Percentiles rank a stretch among this genome's conserved stretches.
Conservation (phyloP, 1,139 yeast genomes). For the Saccharomycopsis phalli region DNA sequence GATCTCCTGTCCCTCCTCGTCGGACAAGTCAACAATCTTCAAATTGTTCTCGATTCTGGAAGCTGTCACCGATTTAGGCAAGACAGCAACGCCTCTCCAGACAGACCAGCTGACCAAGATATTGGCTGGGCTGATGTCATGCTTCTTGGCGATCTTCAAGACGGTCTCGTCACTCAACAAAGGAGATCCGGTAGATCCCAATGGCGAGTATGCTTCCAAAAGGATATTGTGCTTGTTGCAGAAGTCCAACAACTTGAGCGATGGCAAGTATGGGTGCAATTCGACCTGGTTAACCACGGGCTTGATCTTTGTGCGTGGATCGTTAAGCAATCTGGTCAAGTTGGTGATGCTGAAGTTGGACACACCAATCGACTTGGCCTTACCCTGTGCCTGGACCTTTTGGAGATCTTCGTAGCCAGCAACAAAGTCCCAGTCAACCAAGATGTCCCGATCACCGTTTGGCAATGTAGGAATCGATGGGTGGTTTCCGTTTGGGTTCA, state of each 20-base stretch:
- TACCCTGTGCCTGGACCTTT: constrained; percentile 31
- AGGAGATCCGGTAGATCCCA: constrained; percentile 50
- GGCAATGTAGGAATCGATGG: constrained; percentile 22
- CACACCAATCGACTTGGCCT: constrained; percentile 49
- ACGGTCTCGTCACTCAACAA: constrained; percentile 37
- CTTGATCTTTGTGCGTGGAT: constrained; percentile 31
- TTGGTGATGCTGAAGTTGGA: constrained; percentile 45
- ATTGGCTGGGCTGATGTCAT: constrained; percentile 36
- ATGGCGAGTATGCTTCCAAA: constrained; percentile 52
- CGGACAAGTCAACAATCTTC: constrained; percentile 20
- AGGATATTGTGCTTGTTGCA: constrained; percentile 37
- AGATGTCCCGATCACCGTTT: constrained; percentile 28
- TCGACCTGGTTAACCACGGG: constrained; percentile 55
- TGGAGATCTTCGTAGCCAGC: constrained; percentile 42
- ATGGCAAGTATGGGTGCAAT: constrained; percentile 51
- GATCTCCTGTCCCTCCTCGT: too few species aligned
- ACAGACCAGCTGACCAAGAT: constrained; percentile 47
- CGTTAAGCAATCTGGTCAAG: constrained; percentile 36
- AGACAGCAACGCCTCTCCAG: constrained; percentile 41
- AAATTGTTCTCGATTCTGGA: constrained; percentile 27
- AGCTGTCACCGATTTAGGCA: constrained; percentile 42
- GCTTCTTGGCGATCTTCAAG: constrained; percentile 36
- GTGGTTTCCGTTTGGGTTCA: constrained; percentile 5
- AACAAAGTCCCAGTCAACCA: constrained; percentile 37
- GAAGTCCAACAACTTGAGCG: constrained; percentile 38